Percentiles rank a stretch among this genome's conserved stretches.
Evolutionary conservation across 306 rosid species (phyloP).

Genomic region (Vigna unguiculata): DNA sequence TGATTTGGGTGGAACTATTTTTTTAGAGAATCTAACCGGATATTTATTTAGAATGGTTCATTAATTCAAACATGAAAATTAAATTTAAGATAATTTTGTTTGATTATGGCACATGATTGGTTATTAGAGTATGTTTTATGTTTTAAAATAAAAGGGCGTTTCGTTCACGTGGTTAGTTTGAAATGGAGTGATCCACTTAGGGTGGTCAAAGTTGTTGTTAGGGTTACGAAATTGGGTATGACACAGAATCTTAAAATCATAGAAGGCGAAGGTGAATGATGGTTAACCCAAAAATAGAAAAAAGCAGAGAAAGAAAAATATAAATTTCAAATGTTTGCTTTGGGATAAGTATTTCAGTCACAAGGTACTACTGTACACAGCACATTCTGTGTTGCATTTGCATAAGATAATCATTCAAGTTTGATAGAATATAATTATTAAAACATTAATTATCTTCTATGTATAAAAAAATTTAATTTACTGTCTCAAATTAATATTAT

Average conservation of each 20-base stretch:
- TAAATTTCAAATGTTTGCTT: not conserved
- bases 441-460: not conserved
- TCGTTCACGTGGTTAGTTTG: slow-evolving; percentile 43
- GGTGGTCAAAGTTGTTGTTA: slow-evolving; percentile 48
- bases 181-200: slow-evolving; percentile 1
- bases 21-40: not conserved
- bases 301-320: slow-evolving; percentile 3
- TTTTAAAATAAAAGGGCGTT: not conserved
- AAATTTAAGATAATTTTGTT: not conserved
- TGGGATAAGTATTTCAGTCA: not conserved
- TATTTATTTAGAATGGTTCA: not conserved
- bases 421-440: not conserved
- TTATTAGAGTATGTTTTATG: no score
- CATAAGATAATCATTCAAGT: no score
- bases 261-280: slow-evolving; percentile 35
- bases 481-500: not conserved
- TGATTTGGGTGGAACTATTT: not conserved
- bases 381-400: no score
- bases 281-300: slow-evolving; percentile 43
- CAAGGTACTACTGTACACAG: not conserved
- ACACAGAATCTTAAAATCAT: slow-evolving; percentile 49
- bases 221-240: slow-evolving; percentile 1
- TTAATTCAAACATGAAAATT: not conserved
- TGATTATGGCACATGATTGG: not conserved
- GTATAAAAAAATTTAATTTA: not conserved